Percentiles rank a stretch among this genome's conserved stretches.
phyloP scores from a whole-genome alignment of 805 yeast genomes.

The Suhomyces faveliae region DNA sequence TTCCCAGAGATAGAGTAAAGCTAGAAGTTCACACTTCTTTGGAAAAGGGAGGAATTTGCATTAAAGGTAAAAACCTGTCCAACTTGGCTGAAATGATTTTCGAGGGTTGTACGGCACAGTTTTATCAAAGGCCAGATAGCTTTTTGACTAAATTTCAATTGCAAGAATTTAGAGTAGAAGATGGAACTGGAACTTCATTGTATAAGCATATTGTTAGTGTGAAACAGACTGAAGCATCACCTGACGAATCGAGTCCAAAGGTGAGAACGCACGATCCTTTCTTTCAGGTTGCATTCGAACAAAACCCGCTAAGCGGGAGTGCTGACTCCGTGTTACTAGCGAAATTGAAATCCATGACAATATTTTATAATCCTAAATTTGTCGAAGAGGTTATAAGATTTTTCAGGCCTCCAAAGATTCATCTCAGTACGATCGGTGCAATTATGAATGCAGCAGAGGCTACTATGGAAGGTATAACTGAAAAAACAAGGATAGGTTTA shows the following conservation, averaged over 20 bases:
- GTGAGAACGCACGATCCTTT: constrained; percentile 58
- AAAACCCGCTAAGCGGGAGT: constrained; percentile 76
- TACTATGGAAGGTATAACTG: constrained; percentile 85
- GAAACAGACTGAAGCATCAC: constrained; percentile 43
- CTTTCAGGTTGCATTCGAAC: constrained; percentile 78
- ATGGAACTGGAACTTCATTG: constrained; percentile 75
- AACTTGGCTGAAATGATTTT: constrained; percentile 76
- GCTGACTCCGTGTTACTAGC: constrained; percentile 80
- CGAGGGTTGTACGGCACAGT: constrained; percentile 75
- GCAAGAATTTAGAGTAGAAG: constrained; percentile 81
- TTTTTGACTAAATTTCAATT: constrained; percentile 68
- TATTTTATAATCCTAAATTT: constrained; percentile 83
- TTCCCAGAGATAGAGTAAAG: constrained; percentile 74
- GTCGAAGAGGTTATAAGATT: constrained; percentile 72
- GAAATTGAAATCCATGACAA: constrained; percentile 80
- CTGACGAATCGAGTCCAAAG: constrained; percentile 13
- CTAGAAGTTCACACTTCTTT: constrained; percentile 66
- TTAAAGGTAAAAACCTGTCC: constrained; percentile 43
- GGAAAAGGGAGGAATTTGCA: constrained; percentile 72
- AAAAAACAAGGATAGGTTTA: constrained; percentile 86
- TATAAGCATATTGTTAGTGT: constrained; percentile 88
- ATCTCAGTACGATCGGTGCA: constrained; percentile 84
- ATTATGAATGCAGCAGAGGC: constrained; percentile 93
- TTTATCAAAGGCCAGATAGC: constrained; percentile 78
- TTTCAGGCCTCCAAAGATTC: constrained; percentile 84